Percentiles rank a stretch among this genome's conserved stretches.
These are phyloP conservation scores for Zalerion maritima DNA, from an alignment of 495 filamentous ascomycete species.

Conservation along the genomic window DNA sequence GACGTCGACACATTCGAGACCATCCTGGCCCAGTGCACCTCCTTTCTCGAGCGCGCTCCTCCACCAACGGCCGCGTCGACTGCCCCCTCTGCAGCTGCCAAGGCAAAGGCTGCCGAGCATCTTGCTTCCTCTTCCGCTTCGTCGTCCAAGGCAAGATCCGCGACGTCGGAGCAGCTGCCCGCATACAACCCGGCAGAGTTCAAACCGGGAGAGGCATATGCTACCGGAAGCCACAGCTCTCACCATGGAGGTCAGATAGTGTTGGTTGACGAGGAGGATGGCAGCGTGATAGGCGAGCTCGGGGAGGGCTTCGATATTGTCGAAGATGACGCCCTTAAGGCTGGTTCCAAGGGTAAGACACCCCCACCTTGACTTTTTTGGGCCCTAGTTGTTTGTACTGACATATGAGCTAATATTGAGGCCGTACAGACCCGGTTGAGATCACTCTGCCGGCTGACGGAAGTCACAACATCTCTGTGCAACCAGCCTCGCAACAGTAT, in stretches of 20 bases:
- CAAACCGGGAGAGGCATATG: constrained; percentile 65
- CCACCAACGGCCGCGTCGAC: constrained; percentile 33
- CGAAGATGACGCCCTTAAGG: constrained; percentile 55
- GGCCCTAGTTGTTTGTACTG: constrained; percentile 1
- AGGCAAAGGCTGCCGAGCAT: constrained; percentile 29
- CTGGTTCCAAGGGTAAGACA: constrained; percentile 68
- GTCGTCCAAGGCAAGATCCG: constrained; percentile 22
- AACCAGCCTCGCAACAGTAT: constrained; percentile 66
- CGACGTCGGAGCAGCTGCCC: constrained; percentile 28
- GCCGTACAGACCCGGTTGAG: constrained; percentile 67
- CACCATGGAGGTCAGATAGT: constrained; percentile 61
- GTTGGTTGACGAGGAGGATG: constrained; percentile 90
- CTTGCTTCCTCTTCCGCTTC: constrained; percentile 30
- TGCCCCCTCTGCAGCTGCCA: not conserved
- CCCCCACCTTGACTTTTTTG: not conserved
- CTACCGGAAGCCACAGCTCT: constrained; percentile 33
- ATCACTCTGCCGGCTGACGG: constrained; percentile 69
- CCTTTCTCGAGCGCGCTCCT: constrained; percentile 69
- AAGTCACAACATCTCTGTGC: constrained; percentile 52
- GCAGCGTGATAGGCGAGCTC: constrained; percentile 84
- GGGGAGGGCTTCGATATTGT: constrained; percentile 67
- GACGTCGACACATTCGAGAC: constrained; percentile 95
- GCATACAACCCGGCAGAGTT: constrained; percentile 73
- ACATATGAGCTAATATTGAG: constrained; percentile 3
- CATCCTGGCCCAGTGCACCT: constrained; percentile 88